Percentiles rank a stretch among this genome's conserved stretches.
phyloP scores from a whole-genome alignment of 225 moss, liverwort and hornwort genomes.

The Neckera pumila region DNA sequence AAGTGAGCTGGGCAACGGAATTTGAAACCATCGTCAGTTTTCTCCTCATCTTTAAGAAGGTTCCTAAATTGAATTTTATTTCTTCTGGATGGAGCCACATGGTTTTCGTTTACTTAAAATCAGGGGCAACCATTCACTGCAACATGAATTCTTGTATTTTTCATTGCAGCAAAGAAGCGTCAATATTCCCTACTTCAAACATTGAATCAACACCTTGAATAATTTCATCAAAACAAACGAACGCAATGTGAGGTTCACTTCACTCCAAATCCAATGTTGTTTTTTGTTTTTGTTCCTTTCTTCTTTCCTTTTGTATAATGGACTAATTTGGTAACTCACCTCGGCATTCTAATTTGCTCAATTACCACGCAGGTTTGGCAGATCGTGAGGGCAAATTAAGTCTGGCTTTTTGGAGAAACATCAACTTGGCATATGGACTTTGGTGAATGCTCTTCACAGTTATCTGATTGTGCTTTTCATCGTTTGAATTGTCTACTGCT shows the following conservation, averaged over 20 bases:
- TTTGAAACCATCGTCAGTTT: slow-evolving; percentile 41
- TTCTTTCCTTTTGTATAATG: neutral
- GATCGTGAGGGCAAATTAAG: neutral
- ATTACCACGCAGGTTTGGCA: neutral
- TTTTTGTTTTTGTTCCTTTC: neutral
- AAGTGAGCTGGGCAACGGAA: slow-evolving; percentile 34
- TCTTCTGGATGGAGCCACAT: neutral
- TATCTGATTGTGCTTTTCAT: neutral
- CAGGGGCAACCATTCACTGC: too few species aligned
- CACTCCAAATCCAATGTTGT: too few species aligned
- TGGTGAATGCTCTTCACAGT: neutral
- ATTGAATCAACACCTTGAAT: neutral
- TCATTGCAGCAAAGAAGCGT: neutral
- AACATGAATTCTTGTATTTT: neutral
- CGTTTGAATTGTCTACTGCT: neutral
- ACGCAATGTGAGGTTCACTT: neutral
- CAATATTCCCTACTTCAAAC: neutral
- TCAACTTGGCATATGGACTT: neutral
- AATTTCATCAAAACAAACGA: neutral
- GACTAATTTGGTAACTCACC: neutral
- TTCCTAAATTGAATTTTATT: neutral
- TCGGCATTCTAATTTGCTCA: neutral
- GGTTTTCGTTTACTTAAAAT: neutral
- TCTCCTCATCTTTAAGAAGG: neutral
- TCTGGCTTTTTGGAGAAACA: neutral